A percentile compares a stretch with the other conserved stretches of the same genome.
Conservation (phyloP, 768 basidiomycete species). For the Boletus rubropictus region DNA sequence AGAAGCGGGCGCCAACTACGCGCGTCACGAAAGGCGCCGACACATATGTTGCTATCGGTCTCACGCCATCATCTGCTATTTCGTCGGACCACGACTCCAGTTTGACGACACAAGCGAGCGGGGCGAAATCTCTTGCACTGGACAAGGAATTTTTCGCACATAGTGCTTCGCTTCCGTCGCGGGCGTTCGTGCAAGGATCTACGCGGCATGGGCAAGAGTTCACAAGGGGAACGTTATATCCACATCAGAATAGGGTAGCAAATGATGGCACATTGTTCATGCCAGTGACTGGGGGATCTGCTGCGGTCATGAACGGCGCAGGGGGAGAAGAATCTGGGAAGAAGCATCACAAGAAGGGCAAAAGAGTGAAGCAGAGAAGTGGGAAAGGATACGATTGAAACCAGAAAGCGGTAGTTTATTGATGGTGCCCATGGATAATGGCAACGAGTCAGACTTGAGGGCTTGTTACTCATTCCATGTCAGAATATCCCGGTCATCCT, state of each 20-base stretch:
- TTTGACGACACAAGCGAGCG: conserved; percentile 30
- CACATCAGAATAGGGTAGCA: conserved; percentile 77
- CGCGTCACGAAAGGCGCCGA: conserved; percentile 80
- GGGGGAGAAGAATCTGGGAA: conserved; percentile 45
- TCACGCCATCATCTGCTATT: background rate
- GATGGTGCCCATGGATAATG: background rate
- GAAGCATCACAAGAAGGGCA: conserved; percentile 81
- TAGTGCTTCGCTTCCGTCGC: conserved; percentile 43
- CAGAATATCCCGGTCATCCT: conserved; percentile 51
- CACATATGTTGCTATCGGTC: conserved; percentile 55
- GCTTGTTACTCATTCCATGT: conserved; percentile 63
- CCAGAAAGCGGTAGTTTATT: background rate
- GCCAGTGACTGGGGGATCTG: conserved; percentile 36
- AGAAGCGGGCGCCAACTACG: conserved; percentile 85
- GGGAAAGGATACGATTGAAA: conserved; percentile 80
- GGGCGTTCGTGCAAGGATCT: conserved; percentile 62
- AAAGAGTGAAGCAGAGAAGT: conserved; percentile 81
- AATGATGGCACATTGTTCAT: conserved; percentile 69
- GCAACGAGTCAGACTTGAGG: background rate
- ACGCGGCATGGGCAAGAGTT: conserved; percentile 53
- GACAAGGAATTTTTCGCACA: conserved; percentile 81
- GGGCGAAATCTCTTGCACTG: conserved; percentile 56
- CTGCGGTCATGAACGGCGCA: conserved; percentile 36
- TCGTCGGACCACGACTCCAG: conserved; percentile 17
- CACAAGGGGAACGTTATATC: conserved; percentile 61